phyloP scores from a whole-genome alignment of 148 eudicot genomes.

The Talinum fruticosum region DNA sequence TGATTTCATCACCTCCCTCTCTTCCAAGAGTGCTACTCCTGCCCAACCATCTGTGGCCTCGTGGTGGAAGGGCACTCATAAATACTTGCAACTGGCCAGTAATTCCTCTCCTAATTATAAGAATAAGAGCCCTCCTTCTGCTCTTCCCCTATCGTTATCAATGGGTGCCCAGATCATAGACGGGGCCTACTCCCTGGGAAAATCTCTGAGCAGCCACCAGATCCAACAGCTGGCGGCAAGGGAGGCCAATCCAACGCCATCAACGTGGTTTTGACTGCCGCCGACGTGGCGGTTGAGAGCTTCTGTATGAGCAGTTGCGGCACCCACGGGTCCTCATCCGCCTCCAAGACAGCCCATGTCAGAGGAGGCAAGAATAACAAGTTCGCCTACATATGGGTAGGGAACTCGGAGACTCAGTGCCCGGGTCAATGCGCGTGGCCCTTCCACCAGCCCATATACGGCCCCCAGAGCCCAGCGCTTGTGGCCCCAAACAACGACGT shows the following conservation, averaged over 20 bases:
- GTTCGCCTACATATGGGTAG: slow-evolving; percentile 55
- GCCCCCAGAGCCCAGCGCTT: slow-evolving; percentile 50
- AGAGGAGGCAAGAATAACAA: slow-evolving; percentile 11
- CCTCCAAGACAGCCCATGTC: slow-evolving; percentile 9
- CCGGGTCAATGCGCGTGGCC: slow-evolving; percentile 56
- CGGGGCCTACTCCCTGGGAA: slow-evolving; percentile 38
- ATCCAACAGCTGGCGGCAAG: slow-evolving; percentile 37
- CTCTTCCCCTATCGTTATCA: slow-evolving; percentile 17
- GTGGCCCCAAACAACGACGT: slow-evolving; percentile 51
- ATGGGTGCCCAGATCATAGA: slow-evolving; percentile 32
- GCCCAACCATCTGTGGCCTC: slow-evolving; percentile 46
- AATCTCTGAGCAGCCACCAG: slow-evolving; percentile 36
- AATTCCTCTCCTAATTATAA: too few species aligned
- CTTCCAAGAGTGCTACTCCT: slow-evolving; percentile 9
- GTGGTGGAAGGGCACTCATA: slow-evolving; percentile 51
- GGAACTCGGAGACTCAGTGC: slow-evolving; percentile 47
- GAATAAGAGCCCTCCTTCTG: slow-evolving; percentile 9
- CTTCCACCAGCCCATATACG: slow-evolving; percentile 62
- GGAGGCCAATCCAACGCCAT: slow-evolving; percentile 36
- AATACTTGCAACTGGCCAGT: slow-evolving; percentile 26
- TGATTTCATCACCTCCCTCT: slow-evolving; percentile 34
- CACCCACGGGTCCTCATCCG: slow-evolving; percentile 31
- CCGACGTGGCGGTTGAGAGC: slow-evolving; percentile 48
- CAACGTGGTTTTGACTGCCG: slow-evolving; percentile 52
- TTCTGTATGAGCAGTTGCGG: slow-evolving; percentile 48